Base-by-base conservation (phyloP, 2,329 filamentous ascomycete species). In the Hymenoscyphus scutula region DNA sequence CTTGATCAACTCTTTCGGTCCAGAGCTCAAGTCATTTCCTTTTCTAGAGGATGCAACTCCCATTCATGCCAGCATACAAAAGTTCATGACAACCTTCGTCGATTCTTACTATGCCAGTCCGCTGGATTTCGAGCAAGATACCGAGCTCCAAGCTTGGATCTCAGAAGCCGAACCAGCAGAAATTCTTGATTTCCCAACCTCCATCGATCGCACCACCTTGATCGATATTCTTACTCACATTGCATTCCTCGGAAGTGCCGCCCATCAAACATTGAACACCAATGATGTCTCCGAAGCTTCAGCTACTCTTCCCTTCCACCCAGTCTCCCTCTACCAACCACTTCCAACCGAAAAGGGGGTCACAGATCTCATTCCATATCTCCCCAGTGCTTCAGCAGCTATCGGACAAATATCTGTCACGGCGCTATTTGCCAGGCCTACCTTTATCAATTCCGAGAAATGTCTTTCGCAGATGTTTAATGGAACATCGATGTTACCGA, bases 121-220 rank as follows among this genome's bases (percentile, higher is more conserved):
- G 55, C 56, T 59, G 1, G 70, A 69, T 6, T 64, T 82, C 10
- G 58, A 60, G 1, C 58, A 61, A 3, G 80, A 82, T 65, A 25
- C 54, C 0, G 80, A 82, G 62, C 68, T 82, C 1, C 75, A 78
- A 60, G 72, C 72, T n/a, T 82, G 79, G 79, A 73, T 79, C 30
- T 53, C 58, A 1, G 79, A 82, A 71, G 77, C 76, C 27, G 62
- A 67, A 1, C 34, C 57, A 6, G 79, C 78, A 0, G 57, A 73
- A 60, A 74, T 74, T 0, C 68, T 77, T 32, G 77, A 81, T 68
- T 80, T 82, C 69, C 79, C 77, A 15, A 62, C 69, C 10, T 58
- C 68, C 5, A 64, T 67, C 30, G 32, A 62, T 0, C 68, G 69
- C 1, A 64, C 59, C n/a, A 69, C 71, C 1, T 73, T 81, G 7